Evolutionary conservation across 352 stramenopile species (phyloP).

Genomic region (Phytophthora fragariae): DNA sequence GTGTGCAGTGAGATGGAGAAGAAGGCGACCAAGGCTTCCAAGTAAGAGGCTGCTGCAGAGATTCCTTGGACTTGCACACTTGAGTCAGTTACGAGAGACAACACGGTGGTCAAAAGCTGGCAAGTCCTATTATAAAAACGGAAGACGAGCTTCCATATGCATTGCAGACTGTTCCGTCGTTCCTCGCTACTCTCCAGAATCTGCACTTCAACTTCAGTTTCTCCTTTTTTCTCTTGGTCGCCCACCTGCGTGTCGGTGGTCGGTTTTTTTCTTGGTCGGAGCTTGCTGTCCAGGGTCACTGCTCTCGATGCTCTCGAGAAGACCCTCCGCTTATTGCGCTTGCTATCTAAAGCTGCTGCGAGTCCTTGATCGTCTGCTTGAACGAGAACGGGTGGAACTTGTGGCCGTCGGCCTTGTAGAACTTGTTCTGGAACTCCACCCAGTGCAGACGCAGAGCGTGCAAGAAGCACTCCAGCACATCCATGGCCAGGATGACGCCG

Average conservation of each 20-base stretch:
- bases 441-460: slow-evolving; percentile 99
- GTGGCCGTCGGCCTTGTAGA: slow-evolving; percentile 98
- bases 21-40: slow-evolving; percentile 59
- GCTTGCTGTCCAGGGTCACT: slow-evolving; percentile 24
- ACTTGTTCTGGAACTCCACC: slow-evolving; percentile 99
- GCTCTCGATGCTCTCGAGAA: slow-evolving; percentile 9
- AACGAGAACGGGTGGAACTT: slow-evolving; percentile 98
- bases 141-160: slow-evolving; percentile 39
- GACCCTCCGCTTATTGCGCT: slow-evolving; percentile 4
- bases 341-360: slow-evolving; percentile 51
- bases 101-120: slow-evolving; percentile 26
- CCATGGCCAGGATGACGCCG: slow-evolving; percentile 98
- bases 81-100: not conserved
- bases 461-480: slow-evolving; percentile 99
- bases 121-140: slow-evolving; percentile 38
- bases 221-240: slow-evolving; percentile 25
- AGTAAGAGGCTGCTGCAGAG: slow-evolving; percentile 24
- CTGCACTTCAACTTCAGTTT: slow-evolving; percentile 30
- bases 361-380: slow-evolving; percentile 83
- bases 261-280: slow-evolving; percentile 10
- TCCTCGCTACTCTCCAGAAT: slow-evolving; percentile 19
- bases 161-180: slow-evolving; percentile 28
- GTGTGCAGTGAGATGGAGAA: slow-evolving; percentile 63
- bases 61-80: not conserved
- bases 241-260: slow-evolving; percentile 21